phyloP scores from a whole-genome alignment of 352 stramenopile genomes.

The Phytophthora boehmeriae region DNA sequence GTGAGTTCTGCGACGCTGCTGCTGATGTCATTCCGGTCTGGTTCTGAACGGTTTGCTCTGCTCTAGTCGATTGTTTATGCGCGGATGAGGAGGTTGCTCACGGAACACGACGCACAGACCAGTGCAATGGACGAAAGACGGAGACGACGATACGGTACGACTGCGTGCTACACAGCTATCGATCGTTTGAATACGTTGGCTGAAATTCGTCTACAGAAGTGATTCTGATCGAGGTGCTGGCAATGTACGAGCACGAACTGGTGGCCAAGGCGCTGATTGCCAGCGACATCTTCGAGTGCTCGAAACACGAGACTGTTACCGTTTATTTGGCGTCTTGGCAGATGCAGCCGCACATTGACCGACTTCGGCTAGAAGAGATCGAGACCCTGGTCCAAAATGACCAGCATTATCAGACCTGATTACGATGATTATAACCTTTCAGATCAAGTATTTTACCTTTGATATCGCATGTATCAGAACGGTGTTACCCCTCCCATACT shows the following conservation, averaged over 20 bases:
- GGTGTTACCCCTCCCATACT: too few relatives aligned
- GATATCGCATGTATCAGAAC: background rate
- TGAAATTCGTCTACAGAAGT: conserved; percentile 39
- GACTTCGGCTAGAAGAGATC: conserved; percentile 65
- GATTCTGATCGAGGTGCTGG: conserved; percentile 65
- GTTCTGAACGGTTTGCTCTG: background rate
- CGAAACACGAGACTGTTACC: conserved; percentile 68
- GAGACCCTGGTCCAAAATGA: conserved; percentile 70
- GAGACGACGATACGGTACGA: conserved; percentile 57
- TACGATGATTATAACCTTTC: background rate
- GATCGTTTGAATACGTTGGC: background rate
- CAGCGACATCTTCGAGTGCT: conserved; percentile 70
- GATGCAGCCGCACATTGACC: conserved; percentile 85
- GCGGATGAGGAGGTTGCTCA: conserved; percentile 49
- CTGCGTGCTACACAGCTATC: background rate
- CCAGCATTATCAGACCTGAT: conserved; percentile 46
- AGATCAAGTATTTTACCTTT: background rate
- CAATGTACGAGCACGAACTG: conserved; percentile 83
- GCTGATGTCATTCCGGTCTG: too few relatives aligned
- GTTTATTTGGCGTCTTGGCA: conserved; percentile 86
- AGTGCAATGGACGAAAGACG: conserved; percentile 32
- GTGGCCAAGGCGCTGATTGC: conserved; percentile 80
- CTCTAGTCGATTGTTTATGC: conserved; percentile 45
- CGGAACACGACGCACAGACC: conserved; percentile 21
- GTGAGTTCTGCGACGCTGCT: too few relatives aligned